Percentiles rank a stretch among this genome's conserved stretches.
Evolutionary conservation across 1,139 yeast species (phyloP).

Genomic region (Suhomyces panamericanus): DNA sequence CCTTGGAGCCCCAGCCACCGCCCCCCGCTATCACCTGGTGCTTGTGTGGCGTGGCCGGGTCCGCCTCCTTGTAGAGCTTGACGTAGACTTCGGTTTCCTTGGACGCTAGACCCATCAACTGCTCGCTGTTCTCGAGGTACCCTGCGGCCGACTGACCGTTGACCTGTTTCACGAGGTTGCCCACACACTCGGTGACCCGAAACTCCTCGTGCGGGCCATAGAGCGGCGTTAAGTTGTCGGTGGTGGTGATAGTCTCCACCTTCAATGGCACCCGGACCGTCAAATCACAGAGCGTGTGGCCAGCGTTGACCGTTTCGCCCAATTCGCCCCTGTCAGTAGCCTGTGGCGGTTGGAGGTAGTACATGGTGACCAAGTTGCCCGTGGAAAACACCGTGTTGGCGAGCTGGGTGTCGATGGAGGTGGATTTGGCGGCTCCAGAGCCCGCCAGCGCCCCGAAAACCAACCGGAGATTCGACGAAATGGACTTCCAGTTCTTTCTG

Average conservation of each 20-base stretch:
- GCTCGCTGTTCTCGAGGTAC: constrained; percentile 44
- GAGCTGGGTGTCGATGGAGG: constrained; percentile 26
- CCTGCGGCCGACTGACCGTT: constrained; percentile 53
- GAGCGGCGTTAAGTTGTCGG: constrained; percentile 41
- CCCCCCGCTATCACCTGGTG: constrained; percentile 63
- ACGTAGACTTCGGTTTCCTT: constrained; percentile 52
- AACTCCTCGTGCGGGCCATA: constrained; percentile 22
- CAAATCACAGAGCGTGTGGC: constrained; percentile 35
- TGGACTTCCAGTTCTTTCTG: constrained; percentile 41
- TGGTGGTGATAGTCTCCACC: not conserved
- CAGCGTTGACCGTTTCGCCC: constrained; percentile 25
- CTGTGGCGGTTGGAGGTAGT: constrained; percentile 30
- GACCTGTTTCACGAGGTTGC: constrained; percentile 53
- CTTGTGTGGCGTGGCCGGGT: constrained; percentile 19
- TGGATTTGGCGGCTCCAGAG: not conserved
- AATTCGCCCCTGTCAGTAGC: constrained; percentile 1
- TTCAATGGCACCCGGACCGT: constrained; percentile 26
- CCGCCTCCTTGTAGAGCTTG: constrained; percentile 26
- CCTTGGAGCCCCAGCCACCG: constrained; percentile 67
- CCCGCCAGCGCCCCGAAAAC: constrained; percentile 13
- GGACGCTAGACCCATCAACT: constrained; percentile 44
- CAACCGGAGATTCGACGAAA: constrained; percentile 25
- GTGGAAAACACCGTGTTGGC: constrained; percentile 47
- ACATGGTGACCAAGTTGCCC: constrained; percentile 38
- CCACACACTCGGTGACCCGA: constrained; percentile 44